These are phyloP conservation scores for Trametes coccinea DNA, from an alignment of 768 basidiomycete genomes.

Conservation along the genomic window DNA sequence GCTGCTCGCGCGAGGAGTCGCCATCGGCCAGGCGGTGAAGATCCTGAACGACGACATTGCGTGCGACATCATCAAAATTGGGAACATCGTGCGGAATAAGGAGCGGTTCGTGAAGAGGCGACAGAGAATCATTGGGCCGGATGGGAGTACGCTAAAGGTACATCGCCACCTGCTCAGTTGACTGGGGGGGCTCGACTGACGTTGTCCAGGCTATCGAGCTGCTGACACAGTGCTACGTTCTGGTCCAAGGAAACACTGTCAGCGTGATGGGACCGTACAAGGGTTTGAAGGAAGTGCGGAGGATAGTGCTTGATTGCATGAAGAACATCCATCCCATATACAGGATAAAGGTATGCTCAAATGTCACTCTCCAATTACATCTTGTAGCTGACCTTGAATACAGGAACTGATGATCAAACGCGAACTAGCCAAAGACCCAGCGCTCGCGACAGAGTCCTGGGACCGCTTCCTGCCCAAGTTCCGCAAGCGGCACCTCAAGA, in stretches of 20 bases:
- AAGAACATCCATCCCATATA: slow-evolving; percentile 99
- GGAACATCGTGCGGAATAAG: slow-evolving; percentile 90
- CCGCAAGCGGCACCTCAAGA: slow-evolving; percentile 89
- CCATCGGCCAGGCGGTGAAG: slow-evolving; percentile 82
- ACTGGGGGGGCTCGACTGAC: background rate
- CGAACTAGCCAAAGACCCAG: slow-evolving; percentile 97
- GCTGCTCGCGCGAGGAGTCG: slow-evolving; percentile 89
- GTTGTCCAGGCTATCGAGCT: slow-evolving; percentile 85
- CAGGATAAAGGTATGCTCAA: slow-evolving; percentile 78
- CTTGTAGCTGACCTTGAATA: background rate
- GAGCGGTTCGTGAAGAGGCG: slow-evolving; percentile 95
- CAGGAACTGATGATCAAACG: slow-evolving; percentile 97
- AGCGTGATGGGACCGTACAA: slow-evolving; percentile 98
- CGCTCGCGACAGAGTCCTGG: slow-evolving; percentile 92
- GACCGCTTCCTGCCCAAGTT: slow-evolving; percentile 97
- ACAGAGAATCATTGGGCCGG: slow-evolving; percentile 95
- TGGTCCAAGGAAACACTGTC: slow-evolving; percentile 98
- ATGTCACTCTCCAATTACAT: background rate
- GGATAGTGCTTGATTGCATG: slow-evolving; percentile 99
- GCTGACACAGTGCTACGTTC: slow-evolving; percentile 92
- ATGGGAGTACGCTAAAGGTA: slow-evolving; percentile 96
- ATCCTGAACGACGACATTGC: slow-evolving; percentile 87
- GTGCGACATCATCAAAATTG: slow-evolving; percentile 98
- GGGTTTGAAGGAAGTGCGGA: slow-evolving; percentile 90
- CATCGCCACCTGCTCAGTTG: slow-evolving; percentile 18